phyloP scores from a whole-genome alignment of 163 green algal species.

The Prototheca stagnorum region DNA sequence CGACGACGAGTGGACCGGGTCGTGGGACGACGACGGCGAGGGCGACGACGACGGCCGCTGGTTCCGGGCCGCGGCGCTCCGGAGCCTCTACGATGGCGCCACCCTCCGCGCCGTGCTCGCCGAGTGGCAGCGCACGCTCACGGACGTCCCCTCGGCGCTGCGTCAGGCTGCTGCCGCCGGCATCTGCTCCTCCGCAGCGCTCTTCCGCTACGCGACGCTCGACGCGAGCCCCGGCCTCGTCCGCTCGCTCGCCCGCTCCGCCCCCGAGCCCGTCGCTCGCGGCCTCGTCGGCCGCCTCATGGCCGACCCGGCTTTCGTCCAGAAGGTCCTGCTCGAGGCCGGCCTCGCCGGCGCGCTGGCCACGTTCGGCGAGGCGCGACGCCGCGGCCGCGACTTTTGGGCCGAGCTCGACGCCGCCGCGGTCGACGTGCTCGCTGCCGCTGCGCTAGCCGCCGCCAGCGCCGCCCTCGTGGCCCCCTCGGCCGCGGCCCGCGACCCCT shows the following conservation, averaged over 20 bases:
- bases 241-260: constrained; percentile 50
- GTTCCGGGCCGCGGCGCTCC: constrained; percentile 52
- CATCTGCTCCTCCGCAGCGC: constrained; percentile 72
- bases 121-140: constrained; percentile 86
- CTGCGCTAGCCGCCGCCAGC: constrained; percentile 58
- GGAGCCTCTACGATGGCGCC: constrained; percentile 75
- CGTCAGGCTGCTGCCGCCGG: constrained; percentile 78
- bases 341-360: constrained; percentile 40
- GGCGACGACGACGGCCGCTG: constrained; percentile 47
- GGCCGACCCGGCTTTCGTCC: constrained; percentile 88
- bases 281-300: constrained; percentile 86
- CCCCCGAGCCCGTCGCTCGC: constrained; percentile 34
- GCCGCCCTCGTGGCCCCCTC: constrained; percentile 52
- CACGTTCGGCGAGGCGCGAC: constrained; percentile 58
- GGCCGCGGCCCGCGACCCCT: constrained; percentile 5
- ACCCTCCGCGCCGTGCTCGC: constrained; percentile 69
- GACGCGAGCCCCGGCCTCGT: constrained; percentile 74
- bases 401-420: constrained; percentile 80
- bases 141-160: constrained; percentile 71
- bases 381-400: constrained; percentile 66
- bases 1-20: constrained; percentile 65
- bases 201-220: constrained; percentile 82
- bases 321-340: constrained; percentile 86
- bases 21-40: constrained; percentile 57
- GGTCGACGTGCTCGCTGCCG: constrained; percentile 74